Conservation (phyloP, 2,329 filamentous ascomycete species). For the Aspergillus brunneoviolaceus region DNA sequence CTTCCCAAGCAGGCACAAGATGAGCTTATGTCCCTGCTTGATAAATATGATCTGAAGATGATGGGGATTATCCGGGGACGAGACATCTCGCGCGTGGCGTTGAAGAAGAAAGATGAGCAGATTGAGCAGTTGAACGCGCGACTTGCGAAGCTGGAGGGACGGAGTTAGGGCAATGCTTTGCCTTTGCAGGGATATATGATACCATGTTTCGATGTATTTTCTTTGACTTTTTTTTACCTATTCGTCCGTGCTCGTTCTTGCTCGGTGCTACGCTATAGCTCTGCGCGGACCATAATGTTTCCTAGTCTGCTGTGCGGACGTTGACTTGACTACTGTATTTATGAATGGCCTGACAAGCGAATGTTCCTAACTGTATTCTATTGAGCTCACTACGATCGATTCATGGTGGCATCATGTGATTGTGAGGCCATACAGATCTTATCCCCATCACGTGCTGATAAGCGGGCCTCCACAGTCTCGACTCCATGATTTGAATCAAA, state of each 20-base stretch:
- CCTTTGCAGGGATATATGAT: conserved; percentile 29
- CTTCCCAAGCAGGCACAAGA: conserved; percentile 35
- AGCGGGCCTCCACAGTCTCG: neutral
- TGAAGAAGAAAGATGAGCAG: conserved; percentile 65
- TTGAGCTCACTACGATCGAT: no score
- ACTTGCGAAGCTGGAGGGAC: conserved; percentile 58
- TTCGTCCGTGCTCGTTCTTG: neutral
- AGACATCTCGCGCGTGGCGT: conserved; percentile 62
- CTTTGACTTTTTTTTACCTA: neutral
- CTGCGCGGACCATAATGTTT: neutral
- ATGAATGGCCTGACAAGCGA: neutral
- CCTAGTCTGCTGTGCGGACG: conserved; percentile 3
- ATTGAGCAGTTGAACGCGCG: conserved; percentile 65
- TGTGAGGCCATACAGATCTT: conserved; percentile 5
- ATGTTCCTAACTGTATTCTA: no score
- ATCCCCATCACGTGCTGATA: conserved; percentile 14
- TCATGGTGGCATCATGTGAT: neutral
- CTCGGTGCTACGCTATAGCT: neutral
- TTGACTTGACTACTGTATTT: neutral
- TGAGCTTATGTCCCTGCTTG: conserved; percentile 47
- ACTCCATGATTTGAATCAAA: neutral
- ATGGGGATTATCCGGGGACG: conserved; percentile 64
- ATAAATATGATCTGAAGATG: conserved; percentile 57
- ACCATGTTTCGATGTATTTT: conserved; percentile 1
- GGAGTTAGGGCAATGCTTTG: conserved; percentile 46